Evolutionary conservation across 2,329 filamentous ascomycete species (phyloP).

Genomic region (Ascochyta viciae-villosae): DNA sequence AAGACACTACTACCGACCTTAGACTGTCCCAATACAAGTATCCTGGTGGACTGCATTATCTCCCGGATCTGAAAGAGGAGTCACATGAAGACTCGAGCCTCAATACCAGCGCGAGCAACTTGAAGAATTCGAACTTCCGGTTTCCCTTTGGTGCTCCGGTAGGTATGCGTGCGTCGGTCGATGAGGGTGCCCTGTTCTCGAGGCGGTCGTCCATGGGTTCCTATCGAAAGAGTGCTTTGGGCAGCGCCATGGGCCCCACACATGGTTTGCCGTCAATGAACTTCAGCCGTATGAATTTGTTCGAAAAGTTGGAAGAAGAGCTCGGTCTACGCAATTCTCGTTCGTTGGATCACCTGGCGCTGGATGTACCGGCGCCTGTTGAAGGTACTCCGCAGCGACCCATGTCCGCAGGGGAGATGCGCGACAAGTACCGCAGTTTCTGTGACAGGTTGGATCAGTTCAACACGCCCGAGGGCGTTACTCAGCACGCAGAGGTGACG

Average conservation of each 20-base stretch:
- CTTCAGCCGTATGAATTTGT: conserved; percentile 56
- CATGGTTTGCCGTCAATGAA: conserved; percentile 56
- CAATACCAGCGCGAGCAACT: conserved; percentile 45
- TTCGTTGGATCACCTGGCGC: conserved; percentile 45
- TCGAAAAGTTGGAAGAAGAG: conserved; percentile 55
- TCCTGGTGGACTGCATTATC: conserved; percentile 38
- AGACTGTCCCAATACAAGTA: conserved; percentile 43
- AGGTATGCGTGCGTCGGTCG: conserved; percentile 29
- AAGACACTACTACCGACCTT: conserved; percentile 45
- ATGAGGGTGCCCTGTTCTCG: conserved; percentile 29
- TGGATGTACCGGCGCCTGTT: conserved; percentile 39
- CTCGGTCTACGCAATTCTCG: conserved; percentile 49
- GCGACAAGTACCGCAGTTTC: conserved; percentile 56
- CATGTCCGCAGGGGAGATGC: conserved; percentile 45
- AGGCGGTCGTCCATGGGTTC: conserved; percentile 33
- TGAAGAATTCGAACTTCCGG: conserved; percentile 39
- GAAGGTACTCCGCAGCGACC: conserved; percentile 46
- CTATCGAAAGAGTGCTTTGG: conserved; percentile 26
- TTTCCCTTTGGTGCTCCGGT: conserved; percentile 29
- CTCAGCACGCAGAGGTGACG: conserved; percentile 18
- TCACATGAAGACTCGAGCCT: conserved; percentile 56
- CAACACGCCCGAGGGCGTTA: conserved; percentile 20
- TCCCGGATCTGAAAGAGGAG: conserved; percentile 58
- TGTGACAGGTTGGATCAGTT: conserved; percentile 54
- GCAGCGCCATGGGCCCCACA: conserved; percentile 33